Evolutionary conservation across 495 filamentous ascomycete species (phyloP).

Genomic region (Penicillium psychrofluorescens): DNA sequence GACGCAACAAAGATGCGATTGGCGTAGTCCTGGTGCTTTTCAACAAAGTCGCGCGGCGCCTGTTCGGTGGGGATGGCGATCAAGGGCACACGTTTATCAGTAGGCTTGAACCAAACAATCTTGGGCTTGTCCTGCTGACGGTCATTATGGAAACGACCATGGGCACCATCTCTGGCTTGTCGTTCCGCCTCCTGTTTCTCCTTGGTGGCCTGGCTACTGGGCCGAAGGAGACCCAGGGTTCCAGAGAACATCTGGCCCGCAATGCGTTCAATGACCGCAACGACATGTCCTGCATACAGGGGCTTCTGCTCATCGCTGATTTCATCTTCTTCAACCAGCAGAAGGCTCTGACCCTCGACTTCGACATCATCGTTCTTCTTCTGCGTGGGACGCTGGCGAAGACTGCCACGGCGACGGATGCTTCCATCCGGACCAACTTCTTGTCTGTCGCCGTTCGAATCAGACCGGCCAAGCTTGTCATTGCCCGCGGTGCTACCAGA

Average conservation of each 20-base stretch:
- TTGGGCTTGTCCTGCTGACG: conserved; percentile 95
- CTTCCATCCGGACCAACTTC: conserved; percentile 67
- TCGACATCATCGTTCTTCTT: conserved; percentile 99
- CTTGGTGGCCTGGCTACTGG: conserved; percentile 98
- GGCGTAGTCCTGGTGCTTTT: conserved; percentile 95
- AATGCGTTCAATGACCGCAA: conserved; percentile 94
- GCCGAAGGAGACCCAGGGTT: conserved; percentile 84
- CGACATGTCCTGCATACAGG: conserved; percentile 91
- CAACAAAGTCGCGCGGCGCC: conserved; percentile 93
- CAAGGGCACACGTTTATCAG: conserved; percentile 94
- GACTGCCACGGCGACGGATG: conserved; percentile 84
- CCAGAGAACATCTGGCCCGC: conserved; percentile 99
- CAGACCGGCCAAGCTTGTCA: conserved; percentile 55
- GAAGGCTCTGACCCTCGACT: conserved; percentile 93
- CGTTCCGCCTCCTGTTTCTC: conserved; percentile 99
- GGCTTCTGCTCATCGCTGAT: conserved; percentile 98
- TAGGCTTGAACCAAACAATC: conserved; percentile 99
- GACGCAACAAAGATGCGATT: conserved; percentile 97
- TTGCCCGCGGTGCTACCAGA: conserved; percentile 63
- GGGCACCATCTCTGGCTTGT: conserved; percentile 76
- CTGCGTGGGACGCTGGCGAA: conserved; percentile 93
- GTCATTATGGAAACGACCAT: conserved; percentile 68
- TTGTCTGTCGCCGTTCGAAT: conserved; percentile 56
- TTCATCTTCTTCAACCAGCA: conserved; percentile 96
- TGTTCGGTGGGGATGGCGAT: conserved; percentile 98